Evolutionary conservation across 2,329 filamentous ascomycete genomes (phyloP).

Genomic region (Paraconiothyrium brasiliense): DNA sequence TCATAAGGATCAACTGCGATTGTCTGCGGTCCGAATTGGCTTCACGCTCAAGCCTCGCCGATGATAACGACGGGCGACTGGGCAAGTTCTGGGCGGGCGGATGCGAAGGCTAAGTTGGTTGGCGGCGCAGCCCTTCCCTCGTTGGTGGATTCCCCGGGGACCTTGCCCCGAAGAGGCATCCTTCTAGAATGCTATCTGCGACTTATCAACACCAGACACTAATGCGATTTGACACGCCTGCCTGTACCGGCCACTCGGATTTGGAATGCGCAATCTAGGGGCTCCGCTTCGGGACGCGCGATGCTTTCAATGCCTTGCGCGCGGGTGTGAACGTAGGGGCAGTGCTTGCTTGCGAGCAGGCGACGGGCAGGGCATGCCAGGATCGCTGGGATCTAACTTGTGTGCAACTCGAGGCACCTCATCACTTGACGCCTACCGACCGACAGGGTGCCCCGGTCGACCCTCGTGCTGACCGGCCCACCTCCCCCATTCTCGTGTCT

Average conservation of each 20-base stretch:
- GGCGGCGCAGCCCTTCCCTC: constrained; percentile 9
- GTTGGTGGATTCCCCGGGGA: constrained; percentile 17
- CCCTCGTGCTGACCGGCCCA: constrained; percentile 9
- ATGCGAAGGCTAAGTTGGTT: constrained; percentile 16
- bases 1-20: background rate
- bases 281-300: background rate
- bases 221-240: background rate
- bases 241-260: background rate
- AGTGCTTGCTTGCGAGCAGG: background rate
- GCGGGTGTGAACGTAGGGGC: background rate
- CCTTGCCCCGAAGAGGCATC: constrained; percentile 15
- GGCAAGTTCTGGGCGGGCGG: constrained; percentile 15
- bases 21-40: constrained; percentile 24
- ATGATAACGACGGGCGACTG: constrained; percentile 18
- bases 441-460: constrained; percentile 11
- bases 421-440: constrained; percentile 7
- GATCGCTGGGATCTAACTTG: background rate
- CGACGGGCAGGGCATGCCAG: background rate
- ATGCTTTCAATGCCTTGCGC: background rate
- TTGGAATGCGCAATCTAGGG: background rate
- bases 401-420: background rate
- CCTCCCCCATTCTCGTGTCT: constrained; percentile 17
- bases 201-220: constrained; percentile 2
- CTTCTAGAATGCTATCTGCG: constrained; percentile 26
- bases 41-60: constrained; percentile 25